A percentile compares a stretch with the other conserved stretches of the same genome.
These are phyloP conservation scores for Lactarius tabidus DNA, from an alignment of 768 basidiomycete genomes.

Conservation along the genomic window DNA sequence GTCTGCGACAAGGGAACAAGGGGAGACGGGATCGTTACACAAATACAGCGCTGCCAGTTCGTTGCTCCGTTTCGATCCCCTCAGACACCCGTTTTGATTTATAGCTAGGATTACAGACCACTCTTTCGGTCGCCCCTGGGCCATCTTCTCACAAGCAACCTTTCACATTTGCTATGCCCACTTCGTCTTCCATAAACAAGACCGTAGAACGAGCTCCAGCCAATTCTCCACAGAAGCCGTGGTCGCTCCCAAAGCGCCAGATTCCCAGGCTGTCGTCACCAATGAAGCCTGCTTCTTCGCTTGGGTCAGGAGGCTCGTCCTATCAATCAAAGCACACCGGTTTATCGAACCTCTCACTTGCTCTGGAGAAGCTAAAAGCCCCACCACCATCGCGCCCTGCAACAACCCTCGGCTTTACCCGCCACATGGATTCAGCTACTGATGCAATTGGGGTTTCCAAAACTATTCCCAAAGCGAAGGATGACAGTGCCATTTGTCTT, in stretches of 20 bases:
- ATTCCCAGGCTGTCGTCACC: slow-evolving; percentile 14
- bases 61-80: slow-evolving; percentile 5
- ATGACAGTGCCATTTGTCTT: slow-evolving; percentile 21
- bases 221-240: slow-evolving; percentile 18
- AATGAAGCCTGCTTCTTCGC: slow-evolving; percentile 18
- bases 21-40: not conserved
- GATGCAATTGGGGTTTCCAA: slow-evolving; percentile 24
- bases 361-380: slow-evolving; percentile 65
- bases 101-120: slow-evolving; percentile 1
- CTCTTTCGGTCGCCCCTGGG: not conserved
- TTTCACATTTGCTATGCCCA: slow-evolving; percentile 25
- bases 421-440: slow-evolving; percentile 28
- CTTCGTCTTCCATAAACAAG: slow-evolving; percentile 24
- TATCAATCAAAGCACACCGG: slow-evolving; percentile 24
- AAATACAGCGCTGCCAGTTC: slow-evolving; percentile 2
- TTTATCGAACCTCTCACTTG: slow-evolving; percentile 63
- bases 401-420: slow-evolving; percentile 66
- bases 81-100: slow-evolving; percentile 2
- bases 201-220: slow-evolving; percentile 10
- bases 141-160: slow-evolving; percentile 17
- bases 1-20: slow-evolving; percentile 13
- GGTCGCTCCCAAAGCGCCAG: slow-evolving; percentile 14
- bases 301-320: slow-evolving; percentile 11
- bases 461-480: slow-evolving; percentile 16
- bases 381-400: slow-evolving; percentile 64